Evolutionary conservation across 2,329 filamentous ascomycete species (phyloP).

Genomic region (Bertia moriformis): DNA sequence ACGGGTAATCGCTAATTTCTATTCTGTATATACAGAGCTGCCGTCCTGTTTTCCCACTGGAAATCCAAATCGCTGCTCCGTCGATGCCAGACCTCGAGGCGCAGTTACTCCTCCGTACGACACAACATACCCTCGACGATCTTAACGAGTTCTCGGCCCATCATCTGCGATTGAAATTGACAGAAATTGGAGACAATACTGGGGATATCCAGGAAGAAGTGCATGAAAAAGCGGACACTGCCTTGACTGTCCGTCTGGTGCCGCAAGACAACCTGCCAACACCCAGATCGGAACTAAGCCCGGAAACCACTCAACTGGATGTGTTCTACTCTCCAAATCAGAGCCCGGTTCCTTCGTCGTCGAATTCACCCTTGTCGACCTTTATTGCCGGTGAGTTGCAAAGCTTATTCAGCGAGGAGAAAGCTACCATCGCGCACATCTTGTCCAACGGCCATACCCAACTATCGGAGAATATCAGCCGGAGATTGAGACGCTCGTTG

Average conservation of each 20-base stretch:
- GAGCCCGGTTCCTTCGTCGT: conserved; percentile 34
- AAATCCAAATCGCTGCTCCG: conserved; percentile 45
- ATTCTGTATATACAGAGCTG: conserved; percentile 33
- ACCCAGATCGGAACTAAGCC: conserved; percentile 33
- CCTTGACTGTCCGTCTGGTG: conserved; percentile 39
- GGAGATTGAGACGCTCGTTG: conserved; percentile 48
- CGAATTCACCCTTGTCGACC: conserved; percentile 37
- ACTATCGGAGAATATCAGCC: conserved; percentile 25
- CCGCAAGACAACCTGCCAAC: conserved; percentile 21
- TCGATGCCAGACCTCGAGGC: conserved; percentile 34
- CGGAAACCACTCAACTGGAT: conserved; percentile 41
- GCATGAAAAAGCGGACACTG: conserved; percentile 14
- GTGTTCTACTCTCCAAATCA: conserved; percentile 43
- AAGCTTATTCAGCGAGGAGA: conserved; percentile 52
- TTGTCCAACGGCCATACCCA: conserved; percentile 24
- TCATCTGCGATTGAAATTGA: conserved; percentile 44
- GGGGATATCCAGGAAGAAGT: conserved; percentile 5
- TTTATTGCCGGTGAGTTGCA: conserved; percentile 48
- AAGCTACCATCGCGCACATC: conserved; percentile 43
- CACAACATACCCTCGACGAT: conserved; percentile 52
- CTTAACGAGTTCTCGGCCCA: conserved; percentile 54
- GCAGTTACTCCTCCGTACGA: conserved; percentile 39
- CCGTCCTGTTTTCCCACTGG: conserved; percentile 54
- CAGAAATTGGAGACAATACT: conserved; percentile 15
- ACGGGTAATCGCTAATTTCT: background rate